These are phyloP conservation scores for barrel medic (Medicago truncatula) DNA, from an alignment of 306 rosid genomes.

Conservation along the genomic window MtrunA17r5.0-ANR NC_053049.1:13113501-13114000, in stretches of 20 bases:
- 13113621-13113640: constrained; percentile 85
- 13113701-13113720: constrained; percentile 92
- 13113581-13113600: constrained; percentile 72
- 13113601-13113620: constrained; percentile 90
- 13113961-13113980: constrained; percentile 18
- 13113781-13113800: constrained; percentile 85
- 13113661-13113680: constrained; percentile 82
- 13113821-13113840: constrained; percentile 10
- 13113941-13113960: constrained; percentile 55
- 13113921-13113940: constrained; percentile 61
- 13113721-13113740: constrained; percentile 80
- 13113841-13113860: constrained; percentile 40
- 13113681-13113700: constrained; percentile 86
- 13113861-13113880: constrained; percentile 49
- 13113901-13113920: constrained; percentile 57
- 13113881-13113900: constrained; percentile 64
- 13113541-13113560: background rate
- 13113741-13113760: constrained; percentile 83
- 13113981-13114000: background rate
- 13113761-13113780: constrained; percentile 80
- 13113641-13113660: constrained; percentile 88
- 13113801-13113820: constrained; percentile 75
- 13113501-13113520: constrained; percentile 37
- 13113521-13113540: background rate
- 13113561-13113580: constrained; percentile 38